Conservation (phyloP, 352 stramenopile species). For the Globisporangium nodosum region DNA sequence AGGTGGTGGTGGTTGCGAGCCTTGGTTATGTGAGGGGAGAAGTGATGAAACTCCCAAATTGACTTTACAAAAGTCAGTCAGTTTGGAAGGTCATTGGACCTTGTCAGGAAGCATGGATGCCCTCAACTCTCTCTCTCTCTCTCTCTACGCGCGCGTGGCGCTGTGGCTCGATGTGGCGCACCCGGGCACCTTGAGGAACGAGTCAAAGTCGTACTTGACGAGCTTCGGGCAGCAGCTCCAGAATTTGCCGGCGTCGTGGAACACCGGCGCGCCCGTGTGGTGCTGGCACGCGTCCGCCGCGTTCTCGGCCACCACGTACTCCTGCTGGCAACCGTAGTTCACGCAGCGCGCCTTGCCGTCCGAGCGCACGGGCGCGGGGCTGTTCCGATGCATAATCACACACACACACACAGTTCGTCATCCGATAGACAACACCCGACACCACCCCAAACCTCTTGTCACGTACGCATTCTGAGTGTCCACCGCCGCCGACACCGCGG, state of each 20-base stretch:
- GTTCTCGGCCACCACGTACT: constrained; percentile 90
- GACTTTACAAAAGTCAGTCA: no score
- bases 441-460: no score
- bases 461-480: constrained; percentile 47
- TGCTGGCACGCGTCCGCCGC: constrained; percentile 63
- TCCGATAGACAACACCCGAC: no score
- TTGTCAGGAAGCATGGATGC: no score
- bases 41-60: no score
- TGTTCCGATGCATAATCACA: constrained; percentile 2
- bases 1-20: background rate
- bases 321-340: constrained; percentile 90
- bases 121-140: no score
- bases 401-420: background rate
- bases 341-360: constrained; percentile 90
- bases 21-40: background rate
- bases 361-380: constrained; percentile 37
- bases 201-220: constrained; percentile 94
- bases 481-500: constrained; percentile 65
- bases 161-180: constrained; percentile 81
- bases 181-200: constrained; percentile 87
- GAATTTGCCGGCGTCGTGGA: constrained; percentile 92
- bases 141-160: constrained; percentile 26
- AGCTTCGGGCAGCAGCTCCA: constrained; percentile 92
- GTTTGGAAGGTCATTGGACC: no score
- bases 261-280: constrained; percentile 86